Evolutionary conservation across 164 flowering plant genomes (phyloP), one percentile per base, ranked within the genome.

Genomic region (Berberis vulgaris): DNA sequence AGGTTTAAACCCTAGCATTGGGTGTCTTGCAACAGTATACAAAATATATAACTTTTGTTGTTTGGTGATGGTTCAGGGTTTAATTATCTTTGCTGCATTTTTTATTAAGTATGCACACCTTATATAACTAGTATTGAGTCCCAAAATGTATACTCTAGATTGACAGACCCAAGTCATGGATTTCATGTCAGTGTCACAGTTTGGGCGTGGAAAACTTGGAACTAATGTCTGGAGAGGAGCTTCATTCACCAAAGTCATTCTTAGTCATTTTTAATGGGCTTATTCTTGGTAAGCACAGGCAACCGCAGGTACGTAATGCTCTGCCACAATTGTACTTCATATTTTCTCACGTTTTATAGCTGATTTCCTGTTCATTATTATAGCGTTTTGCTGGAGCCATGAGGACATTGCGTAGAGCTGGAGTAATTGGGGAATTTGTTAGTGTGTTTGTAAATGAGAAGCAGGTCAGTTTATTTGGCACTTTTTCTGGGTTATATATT

Each of bases 341-440:
- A 12, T 58, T 26, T 43, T 13, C 7, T 42, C 1, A 57, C n/a
- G 4, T 12, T 58, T 26, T 26, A 26, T 26, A 26, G 41, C 58
- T 59, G 45, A 8, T 41, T 70, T 54, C 49, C 59, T 1, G 7
- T 47, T 47, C 10, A 11, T 47, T 4, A 1, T 47, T 72, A 43
- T 59, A 88, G 97, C 70, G 59, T 46, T 95, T 91, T 77, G 90
- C 94, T 57, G 70, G 45, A 66, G 79, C 78, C 53, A 58, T 95
- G 87, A 87, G 97, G 65, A 89, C 76, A 68, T 74, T 95, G 70
- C 84, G 99, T 39, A 83, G 99, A 77, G 84, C 86, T 65, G 96
- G 99, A 42, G 84, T 78, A 82, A 75, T 91, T 76, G 94, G 97
- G 46, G 96, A 91, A 73, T 95, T 95, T 77, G 94, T 95, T 11